Evolutionary conservation across 768 basidiomycete genomes (phyloP), one percentile per base, ranked within the genome.

Genomic region (Leccinum barrowsii): DNA sequence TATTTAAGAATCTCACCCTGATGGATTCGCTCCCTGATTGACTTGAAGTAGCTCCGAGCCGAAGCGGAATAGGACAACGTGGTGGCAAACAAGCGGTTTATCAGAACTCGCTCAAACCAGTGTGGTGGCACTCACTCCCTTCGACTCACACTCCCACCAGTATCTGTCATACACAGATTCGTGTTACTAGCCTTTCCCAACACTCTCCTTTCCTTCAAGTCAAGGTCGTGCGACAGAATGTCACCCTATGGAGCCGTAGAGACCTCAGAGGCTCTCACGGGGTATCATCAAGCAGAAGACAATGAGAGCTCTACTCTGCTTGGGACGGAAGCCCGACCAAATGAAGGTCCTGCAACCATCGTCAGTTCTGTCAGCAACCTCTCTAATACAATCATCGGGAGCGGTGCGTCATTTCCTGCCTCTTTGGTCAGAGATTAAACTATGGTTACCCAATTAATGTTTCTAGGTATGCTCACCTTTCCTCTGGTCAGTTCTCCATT

Each of bases 361-460:
- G 62, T 78, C 19, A 89, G 89, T 62, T 85, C 84, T 52, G 79
- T 91, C 53, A 86, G 89, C 63, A 94, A 94, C 67, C 76, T 97
- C 46, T 77, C 85, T 24, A 97, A 97, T 65, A 97, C 94, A 0
- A 93, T 95, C 65, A 88, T 97, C 63, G 94, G 94, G 13, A 95
- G 90, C 55, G 92, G 92, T 85, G 71, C 66, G 82, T 80, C 28
- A 21, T 59, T 60, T 35, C 19, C 26, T 11, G 28, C 34, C 5
- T 28, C 22, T 40, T 24, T 40, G 15, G 15, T 17, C 17, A 13
- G 11, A 21, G 5, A 28, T 10, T 40, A n/a, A 51, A 55, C 63
- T 24, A 60, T 11, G 8, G 2, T 52, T 35, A 26, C 28, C 24
- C 17, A 24, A 62, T 5, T 2, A 28, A 28, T 28, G 26, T 28